A percentile compares a stretch with the other conserved stretches of the same genome.
Evolutionary conservation across 2,329 filamentous ascomycete species (phyloP).

Genomic region (Colletotrichum sp.): DNA sequence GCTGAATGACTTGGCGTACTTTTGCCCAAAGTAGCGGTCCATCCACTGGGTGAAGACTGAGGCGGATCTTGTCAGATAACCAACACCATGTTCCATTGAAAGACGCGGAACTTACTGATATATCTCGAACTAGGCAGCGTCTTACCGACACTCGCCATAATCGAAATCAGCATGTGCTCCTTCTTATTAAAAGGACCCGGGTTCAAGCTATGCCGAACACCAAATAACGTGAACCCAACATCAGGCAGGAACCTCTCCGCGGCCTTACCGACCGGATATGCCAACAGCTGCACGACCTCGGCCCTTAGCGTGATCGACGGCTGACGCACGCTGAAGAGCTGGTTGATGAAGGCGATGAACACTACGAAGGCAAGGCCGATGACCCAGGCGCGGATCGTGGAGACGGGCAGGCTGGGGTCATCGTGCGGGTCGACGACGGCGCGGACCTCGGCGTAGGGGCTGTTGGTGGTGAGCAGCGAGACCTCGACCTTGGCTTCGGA

Average conservation of each 20-base stretch:
- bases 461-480: constrained; percentile 37
- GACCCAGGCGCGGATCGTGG: constrained; percentile 45
- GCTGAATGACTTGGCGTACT: constrained; percentile 42
- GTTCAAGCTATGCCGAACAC: constrained; percentile 45
- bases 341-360: constrained; percentile 36
- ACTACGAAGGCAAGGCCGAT: constrained; percentile 40
- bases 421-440: constrained; percentile 50
- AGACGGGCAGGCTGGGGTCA: constrained; percentile 41
- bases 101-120: constrained; percentile 30
- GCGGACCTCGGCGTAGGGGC: constrained; percentile 46
- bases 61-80: background rate
- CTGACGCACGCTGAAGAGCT: constrained; percentile 46
- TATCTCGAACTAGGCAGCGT: constrained; percentile 48
- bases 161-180: constrained; percentile 59
- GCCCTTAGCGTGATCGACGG: constrained; percentile 44
- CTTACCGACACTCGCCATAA: constrained; percentile 59
- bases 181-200: constrained; percentile 58
- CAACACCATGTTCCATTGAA: constrained; percentile 20
- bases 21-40: constrained; percentile 50
- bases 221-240: constrained; percentile 36
- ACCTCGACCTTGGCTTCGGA: constrained; percentile 36
- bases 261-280: constrained; percentile 40
- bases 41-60: constrained; percentile 52
- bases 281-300: constrained; percentile 44
- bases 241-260: constrained; percentile 39